Evolutionary conservation across 768 basidiomycete species (phyloP).

Genomic region (Boletus vermiculosoides): DNA sequence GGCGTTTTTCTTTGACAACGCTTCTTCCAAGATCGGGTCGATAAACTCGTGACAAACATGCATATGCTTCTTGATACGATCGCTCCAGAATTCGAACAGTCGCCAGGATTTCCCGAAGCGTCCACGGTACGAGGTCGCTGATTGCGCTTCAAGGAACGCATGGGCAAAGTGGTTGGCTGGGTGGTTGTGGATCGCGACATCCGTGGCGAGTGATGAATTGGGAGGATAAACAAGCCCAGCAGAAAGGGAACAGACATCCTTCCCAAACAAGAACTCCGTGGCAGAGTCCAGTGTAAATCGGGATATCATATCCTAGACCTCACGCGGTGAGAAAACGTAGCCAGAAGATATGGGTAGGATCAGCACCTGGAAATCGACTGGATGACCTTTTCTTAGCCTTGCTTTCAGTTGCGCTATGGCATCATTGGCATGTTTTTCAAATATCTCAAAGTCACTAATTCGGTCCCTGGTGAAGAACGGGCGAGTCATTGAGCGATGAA

Average conservation of each 20-base stretch:
- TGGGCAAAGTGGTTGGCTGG: constrained; percentile 43
- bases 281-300: constrained; percentile 62
- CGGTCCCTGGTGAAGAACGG: constrained; percentile 59
- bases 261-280: constrained; percentile 55
- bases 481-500: constrained; percentile 58
- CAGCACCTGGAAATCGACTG: constrained; percentile 57
- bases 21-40: constrained; percentile 51
- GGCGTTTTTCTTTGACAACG: constrained; percentile 40
- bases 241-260: constrained; percentile 45
- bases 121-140: constrained; percentile 37
- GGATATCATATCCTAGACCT: constrained; percentile 45
- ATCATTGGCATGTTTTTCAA: constrained; percentile 49
- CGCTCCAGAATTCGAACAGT: constrained; percentile 50
- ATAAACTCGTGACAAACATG: constrained; percentile 49
- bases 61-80: constrained; percentile 46
- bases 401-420: constrained; percentile 44
- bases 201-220: constrained; percentile 12
- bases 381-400: constrained; percentile 44
- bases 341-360: background rate
- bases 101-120: constrained; percentile 49
- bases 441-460: constrained; percentile 54
- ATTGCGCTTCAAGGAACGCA: constrained; percentile 53
- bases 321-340: background rate
- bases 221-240: constrained; percentile 50
- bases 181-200: constrained; percentile 23